Evolutionary conservation across 1,284 basidiomycete genomes (phyloP).

Genomic region (Cryptococcus amylolentus): DNA sequence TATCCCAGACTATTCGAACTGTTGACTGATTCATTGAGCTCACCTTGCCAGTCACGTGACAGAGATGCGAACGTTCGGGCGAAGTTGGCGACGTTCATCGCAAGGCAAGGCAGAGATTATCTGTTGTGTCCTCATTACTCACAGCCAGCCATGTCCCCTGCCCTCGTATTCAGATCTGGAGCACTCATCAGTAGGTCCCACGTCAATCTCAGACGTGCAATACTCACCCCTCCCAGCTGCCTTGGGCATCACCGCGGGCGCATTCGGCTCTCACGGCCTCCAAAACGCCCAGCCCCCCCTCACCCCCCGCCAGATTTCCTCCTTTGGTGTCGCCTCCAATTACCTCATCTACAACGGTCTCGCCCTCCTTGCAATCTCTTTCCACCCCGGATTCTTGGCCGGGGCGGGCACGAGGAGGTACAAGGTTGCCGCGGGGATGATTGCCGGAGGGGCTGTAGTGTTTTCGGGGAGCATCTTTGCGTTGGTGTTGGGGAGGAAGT

Average conservation of each 20-base stretch:
- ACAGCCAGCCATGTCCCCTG: too few relatives aligned
- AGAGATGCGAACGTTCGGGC: too few relatives aligned
- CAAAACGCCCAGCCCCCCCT: slow-evolving; percentile 39
- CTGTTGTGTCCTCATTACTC: too few relatives aligned
- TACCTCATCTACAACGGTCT: slow-evolving; percentile 68
- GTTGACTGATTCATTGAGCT: too few relatives aligned
- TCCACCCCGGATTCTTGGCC: slow-evolving; percentile 58
- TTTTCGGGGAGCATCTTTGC: slow-evolving; percentile 71
- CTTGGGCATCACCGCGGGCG: slow-evolving; percentile 44
- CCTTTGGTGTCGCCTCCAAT: slow-evolving; percentile 42
- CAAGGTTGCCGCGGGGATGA: slow-evolving; percentile 65
- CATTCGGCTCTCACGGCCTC: slow-evolving; percentile 49
- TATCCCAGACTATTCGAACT: too few relatives aligned
- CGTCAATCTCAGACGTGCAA: too few relatives aligned
- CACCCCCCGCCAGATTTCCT: slow-evolving; percentile 31
- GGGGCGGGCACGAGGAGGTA: slow-evolving; percentile 43
- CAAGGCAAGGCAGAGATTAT: too few relatives aligned
- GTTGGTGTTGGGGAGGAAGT: slow-evolving; percentile 60
- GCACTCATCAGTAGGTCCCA: too few relatives aligned
- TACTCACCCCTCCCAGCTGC: slow-evolving; percentile 29
- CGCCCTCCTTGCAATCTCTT: slow-evolving; percentile 64
- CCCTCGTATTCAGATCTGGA: too few relatives aligned
- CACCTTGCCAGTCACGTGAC: too few relatives aligned
- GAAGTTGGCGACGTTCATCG: too few relatives aligned
- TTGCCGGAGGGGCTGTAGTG: slow-evolving; percentile 61